Base-by-base conservation (phyloP, 192 early-diverging fungal genomes). In the Powellomyces hirtus region DNA sequence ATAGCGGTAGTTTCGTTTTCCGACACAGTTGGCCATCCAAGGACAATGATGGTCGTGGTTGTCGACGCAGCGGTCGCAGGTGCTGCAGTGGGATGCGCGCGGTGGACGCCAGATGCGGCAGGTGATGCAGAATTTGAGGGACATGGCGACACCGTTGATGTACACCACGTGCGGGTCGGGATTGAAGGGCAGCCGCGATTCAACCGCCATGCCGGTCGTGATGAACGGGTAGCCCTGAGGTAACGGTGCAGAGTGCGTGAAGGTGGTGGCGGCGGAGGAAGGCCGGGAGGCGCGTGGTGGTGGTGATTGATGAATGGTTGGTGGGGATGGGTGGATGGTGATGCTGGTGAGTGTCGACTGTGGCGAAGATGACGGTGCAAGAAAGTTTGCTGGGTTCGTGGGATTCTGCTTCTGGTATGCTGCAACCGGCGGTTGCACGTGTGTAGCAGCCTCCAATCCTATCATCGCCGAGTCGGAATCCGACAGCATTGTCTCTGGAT, bases 1-100 rank as follows among this genome's bases (percentile, higher is more conserved):
- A 42, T 88, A 68, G 4, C 84, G 84, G 3, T 84, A 81, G 66
- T 81, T 82, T 38, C 79, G 66, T 50, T 79, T 77, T 16, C 96
- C 96, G 46, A 98, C 86, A 74, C 94, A 96, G 75, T 92, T 95
- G 68, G 90, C 92, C 7, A 92, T 89, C 94, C 94, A 98, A 27
- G 93, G 89, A 72, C 96, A 98, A 73, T 98, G 63, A 30, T 68
- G 64, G 40, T 73, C 77, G 34, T 74, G 76, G 73, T 58, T 76
- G 77, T 88, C 85, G 52, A 97, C 92, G 75, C 95, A 97, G 65
- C 92, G 92, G 74, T 96, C 88, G 79, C 95, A 97, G 66, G 83
- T 79, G 38, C 82, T 75, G 72, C 95, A 97, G 75, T 97, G 95
- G 37, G 88, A 91, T 34, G 91, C 81, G 29, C 95, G 81, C 29